Conservation (phyloP, 176 grass and related monocot species). For the Coix lacrymajobi region DNA sequence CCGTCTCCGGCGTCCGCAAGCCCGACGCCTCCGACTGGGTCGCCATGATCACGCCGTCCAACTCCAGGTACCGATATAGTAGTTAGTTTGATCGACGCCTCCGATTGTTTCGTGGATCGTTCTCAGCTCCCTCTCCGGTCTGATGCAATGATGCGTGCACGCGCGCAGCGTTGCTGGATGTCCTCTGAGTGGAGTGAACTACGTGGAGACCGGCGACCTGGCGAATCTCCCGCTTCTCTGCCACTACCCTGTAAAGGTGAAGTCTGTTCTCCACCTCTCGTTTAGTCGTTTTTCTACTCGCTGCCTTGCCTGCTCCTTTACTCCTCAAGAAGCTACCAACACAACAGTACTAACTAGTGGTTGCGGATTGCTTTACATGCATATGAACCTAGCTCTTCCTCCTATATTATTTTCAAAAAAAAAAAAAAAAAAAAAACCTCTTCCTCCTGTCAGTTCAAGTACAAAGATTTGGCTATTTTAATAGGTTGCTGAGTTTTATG, state of each 20-base stretch:
- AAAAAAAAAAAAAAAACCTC: no score
- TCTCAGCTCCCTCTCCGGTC: no score
- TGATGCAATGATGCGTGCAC: background rate
- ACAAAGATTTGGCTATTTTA: background rate
- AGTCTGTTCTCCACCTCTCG: background rate
- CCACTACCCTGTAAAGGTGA: constrained; percentile 92
- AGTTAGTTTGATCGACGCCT: background rate
- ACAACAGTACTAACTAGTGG: background rate
- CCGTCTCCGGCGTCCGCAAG: constrained; percentile 40
- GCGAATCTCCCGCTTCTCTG: constrained; percentile 65
- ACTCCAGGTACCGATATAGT: constrained; percentile 49
- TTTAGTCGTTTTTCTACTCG: no score
- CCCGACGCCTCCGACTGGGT: constrained; percentile 58
- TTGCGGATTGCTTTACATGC: background rate
- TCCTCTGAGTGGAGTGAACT: constrained; percentile 37
- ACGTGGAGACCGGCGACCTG: constrained; percentile 66
- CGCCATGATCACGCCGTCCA: constrained; percentile 84
- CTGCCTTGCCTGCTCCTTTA: background rate
- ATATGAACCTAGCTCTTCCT: background rate
- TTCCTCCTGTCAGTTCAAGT: background rate
- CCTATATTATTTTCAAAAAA: no score
- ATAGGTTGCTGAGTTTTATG: background rate
- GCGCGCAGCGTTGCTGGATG: constrained; percentile 51
- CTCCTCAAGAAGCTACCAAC: background rate
- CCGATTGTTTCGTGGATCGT: background rate